These are phyloP conservation scores for Solanum sejunctum DNA, from an alignment of 257 asterid species.

Conservation along the genomic window DNA sequence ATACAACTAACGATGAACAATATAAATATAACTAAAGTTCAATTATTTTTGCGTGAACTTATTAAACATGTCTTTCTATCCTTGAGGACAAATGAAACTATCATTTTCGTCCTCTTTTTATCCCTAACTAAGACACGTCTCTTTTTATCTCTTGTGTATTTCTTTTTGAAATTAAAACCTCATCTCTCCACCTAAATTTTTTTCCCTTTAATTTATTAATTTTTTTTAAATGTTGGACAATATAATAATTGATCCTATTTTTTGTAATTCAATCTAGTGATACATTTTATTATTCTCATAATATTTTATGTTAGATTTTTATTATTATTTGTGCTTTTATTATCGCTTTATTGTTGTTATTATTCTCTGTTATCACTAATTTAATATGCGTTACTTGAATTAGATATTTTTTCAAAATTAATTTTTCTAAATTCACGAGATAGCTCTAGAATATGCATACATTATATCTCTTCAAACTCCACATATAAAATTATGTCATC, in stretches of 20 bases:
- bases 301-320: neutral
- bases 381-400: neutral
- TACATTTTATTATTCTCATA: neutral
- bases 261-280: neutral
- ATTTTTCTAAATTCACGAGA: neutral
- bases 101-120: neutral
- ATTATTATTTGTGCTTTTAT: neutral
- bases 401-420: neutral
- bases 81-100: neutral
- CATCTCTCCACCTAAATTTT: neutral
- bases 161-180: neutral
- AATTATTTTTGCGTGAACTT: neutral
- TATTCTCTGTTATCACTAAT: neutral
- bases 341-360: neutral
- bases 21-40: neutral
- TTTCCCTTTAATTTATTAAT: neutral
- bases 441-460: accelerated
- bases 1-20: too few species aligned
- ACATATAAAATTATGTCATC: neutral
- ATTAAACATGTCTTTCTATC: neutral
- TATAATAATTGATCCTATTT: neutral
- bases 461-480: neutral
- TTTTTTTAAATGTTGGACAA: neutral
- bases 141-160: neutral
- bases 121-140: neutral